phyloP scores from a whole-genome alignment of 257 asterid species.

The Craterostigma plantagineum region DNA sequence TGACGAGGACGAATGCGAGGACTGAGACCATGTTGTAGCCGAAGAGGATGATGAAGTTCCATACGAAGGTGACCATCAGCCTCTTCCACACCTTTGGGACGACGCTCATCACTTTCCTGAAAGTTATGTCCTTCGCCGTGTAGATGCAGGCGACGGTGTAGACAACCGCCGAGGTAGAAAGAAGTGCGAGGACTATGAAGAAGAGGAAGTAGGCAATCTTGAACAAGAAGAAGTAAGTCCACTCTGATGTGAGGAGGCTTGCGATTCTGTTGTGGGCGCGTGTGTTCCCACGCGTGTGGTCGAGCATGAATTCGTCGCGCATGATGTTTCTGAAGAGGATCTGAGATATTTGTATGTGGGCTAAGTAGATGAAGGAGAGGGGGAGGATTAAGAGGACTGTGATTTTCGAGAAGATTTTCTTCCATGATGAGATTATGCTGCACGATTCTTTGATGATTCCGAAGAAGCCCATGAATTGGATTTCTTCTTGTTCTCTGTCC shows the following conservation, averaged over 20 bases:
- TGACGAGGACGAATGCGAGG: slow-evolving; percentile 10
- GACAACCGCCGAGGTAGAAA: slow-evolving; percentile 77
- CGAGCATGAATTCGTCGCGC: slow-evolving; percentile 26
- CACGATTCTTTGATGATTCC: slow-evolving; percentile 48
- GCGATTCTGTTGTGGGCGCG: slow-evolving; percentile 18
- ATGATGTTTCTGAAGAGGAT: slow-evolving; percentile 34
- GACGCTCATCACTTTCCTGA: slow-evolving; percentile 31
- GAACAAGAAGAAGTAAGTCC: slow-evolving; percentile 34
- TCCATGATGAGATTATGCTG: slow-evolving; percentile 34
- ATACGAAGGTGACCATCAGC: slow-evolving; percentile 41
- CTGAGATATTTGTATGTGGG: slow-evolving; percentile 51
- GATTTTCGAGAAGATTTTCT: slow-evolving; percentile 45
- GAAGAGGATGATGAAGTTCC: slow-evolving; percentile 30
- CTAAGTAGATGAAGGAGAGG: slow-evolving; percentile 51
- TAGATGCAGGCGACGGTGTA: slow-evolving; percentile 70
- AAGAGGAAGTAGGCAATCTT: slow-evolving; percentile 41
- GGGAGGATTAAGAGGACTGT: slow-evolving; percentile 39
- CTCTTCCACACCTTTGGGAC: slow-evolving; percentile 86
- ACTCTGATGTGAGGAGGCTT: slow-evolving; percentile 30
- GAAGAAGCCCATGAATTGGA: slow-evolving; percentile 57
- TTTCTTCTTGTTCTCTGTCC: slow-evolving; percentile 77
- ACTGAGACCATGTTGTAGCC: slow-evolving; percentile 24
- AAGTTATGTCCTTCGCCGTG: slow-evolving; percentile 43
- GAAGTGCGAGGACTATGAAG: slow-evolving; percentile 45
- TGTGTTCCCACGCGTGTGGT: slow-evolving; percentile 25